Percentiles rank a stretch among this genome's conserved stretches.
Conservation (phyloP, 176 grass and related monocot species). For the Rhynchospora breviuscula region DNA sequence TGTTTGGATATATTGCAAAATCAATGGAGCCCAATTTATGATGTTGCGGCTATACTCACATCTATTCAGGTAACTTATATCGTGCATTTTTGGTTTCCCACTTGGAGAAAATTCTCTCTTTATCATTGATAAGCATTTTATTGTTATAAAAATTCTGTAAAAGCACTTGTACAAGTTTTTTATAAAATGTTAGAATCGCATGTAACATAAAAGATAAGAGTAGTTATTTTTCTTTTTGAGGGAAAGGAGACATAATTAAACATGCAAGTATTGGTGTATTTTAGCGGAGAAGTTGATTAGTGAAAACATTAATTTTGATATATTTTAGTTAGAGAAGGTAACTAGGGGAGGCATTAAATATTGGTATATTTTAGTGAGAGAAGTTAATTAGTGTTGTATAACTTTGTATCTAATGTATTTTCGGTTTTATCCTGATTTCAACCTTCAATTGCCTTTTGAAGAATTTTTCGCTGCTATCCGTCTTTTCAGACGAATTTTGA, state of each 20-base stretch:
- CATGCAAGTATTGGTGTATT: neutral
- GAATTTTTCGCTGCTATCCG: neutral
- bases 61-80: constrained; percentile 75
- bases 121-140: neutral
- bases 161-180: neutral
- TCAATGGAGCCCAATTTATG: constrained; percentile 98
- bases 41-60: constrained; percentile 98
- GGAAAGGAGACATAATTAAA: neutral
- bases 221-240: neutral
- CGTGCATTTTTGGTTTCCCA: neutral
- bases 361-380: neutral
- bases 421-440: neutral
- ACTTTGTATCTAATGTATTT: neutral
- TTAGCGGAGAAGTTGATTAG: too few species aligned
- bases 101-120: neutral
- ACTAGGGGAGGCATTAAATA: neutral
- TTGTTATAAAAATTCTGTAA: neutral
- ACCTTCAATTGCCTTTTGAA: neutral
- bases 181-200: neutral
- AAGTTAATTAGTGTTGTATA: neutral
- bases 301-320: too few species aligned
- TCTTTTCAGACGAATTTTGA: neutral
- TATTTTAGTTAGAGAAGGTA: neutral
- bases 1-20: constrained; percentile 99
- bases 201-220: neutral